Percentiles rank a stretch among this genome's conserved stretches.
These are phyloP conservation scores for Linderniella brevidens DNA, from an alignment of 257 asterid genomes.

Conservation along the genomic window DNA sequence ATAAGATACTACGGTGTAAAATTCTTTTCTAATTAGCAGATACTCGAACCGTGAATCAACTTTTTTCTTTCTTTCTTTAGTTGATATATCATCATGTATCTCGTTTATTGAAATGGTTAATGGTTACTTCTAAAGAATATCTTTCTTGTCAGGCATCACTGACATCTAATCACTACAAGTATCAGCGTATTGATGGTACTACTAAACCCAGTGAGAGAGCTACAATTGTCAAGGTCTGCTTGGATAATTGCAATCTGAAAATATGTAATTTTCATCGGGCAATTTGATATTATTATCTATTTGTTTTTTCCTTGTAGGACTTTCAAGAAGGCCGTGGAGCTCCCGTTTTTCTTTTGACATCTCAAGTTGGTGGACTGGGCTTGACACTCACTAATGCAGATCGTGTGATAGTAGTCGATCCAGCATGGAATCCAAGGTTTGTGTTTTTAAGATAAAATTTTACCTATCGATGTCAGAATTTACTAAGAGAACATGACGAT, in stretches of 20 bases:
- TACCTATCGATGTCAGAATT: no score
- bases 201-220: constrained; percentile 65
- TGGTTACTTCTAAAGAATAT: no score
- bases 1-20: no score
- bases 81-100: no score
- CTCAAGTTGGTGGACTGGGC: constrained; percentile 98
- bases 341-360: constrained; percentile 71
- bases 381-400: constrained; percentile 94
- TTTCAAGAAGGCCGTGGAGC: constrained; percentile 83
- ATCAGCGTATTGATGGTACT: constrained; percentile 81
- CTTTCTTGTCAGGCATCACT: constrained; percentile 50
- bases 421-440: constrained; percentile 99
- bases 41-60: no score
- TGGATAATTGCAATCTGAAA: constrained; percentile 9
- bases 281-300: constrained; percentile 6
- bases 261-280: constrained; percentile 2
- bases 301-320: constrained; percentile 31
- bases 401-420: constrained; percentile 91
- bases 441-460: not conserved
- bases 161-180: constrained; percentile 34
- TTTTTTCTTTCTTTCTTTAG: no score
- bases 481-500: no score
- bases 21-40: no score
- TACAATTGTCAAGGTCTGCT: constrained; percentile 61
- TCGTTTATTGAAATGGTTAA: no score